These are phyloP conservation scores for Neostapfia colusana DNA, from an alignment of 176 grass and related monocot genomes.

Conservation along the genomic window DNA sequence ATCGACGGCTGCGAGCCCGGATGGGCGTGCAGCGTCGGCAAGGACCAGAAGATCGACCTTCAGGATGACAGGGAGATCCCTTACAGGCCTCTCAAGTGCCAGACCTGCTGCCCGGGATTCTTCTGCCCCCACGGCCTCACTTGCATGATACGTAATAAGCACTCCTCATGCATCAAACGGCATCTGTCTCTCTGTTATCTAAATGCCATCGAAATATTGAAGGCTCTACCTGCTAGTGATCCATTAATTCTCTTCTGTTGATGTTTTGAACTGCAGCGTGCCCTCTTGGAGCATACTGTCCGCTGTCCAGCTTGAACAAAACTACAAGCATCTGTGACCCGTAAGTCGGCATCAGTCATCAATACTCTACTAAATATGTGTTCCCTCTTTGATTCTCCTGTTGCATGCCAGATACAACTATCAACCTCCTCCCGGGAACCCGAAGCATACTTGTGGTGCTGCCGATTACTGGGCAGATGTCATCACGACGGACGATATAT, in stretches of 20 bases:
- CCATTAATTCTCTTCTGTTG: not conserved
- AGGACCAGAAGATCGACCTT: conserved; percentile 65
- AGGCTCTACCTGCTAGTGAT: not conserved
- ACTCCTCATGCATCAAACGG: not conserved
- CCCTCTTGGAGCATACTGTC: conserved; percentile 91
- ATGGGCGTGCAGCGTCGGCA: conserved; percentile 63
- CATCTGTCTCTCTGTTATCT: too few relatives aligned
- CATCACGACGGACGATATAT: conserved; percentile 57
- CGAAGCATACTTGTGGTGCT: conserved; percentile 80
- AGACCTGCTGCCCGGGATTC: conserved; percentile 80
- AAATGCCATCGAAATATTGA: not conserved
- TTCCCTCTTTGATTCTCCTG: not conserved
- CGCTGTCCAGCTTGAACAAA: conserved; percentile 60
- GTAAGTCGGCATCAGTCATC: conserved; percentile 53
- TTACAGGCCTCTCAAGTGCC: conserved; percentile 52
- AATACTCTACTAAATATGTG: not conserved
- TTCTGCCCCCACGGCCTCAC: conserved; percentile 94
- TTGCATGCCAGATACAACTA: conserved; percentile 66
- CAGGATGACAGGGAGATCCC: conserved; percentile 62
- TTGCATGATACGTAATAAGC: conserved; percentile 88
- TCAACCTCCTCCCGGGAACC: conserved; percentile 73
- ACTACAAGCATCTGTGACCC: conserved; percentile 85
- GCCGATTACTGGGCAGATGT: conserved; percentile 91
- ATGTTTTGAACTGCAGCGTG: conserved; percentile 62
- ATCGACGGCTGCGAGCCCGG: conserved; percentile 87